Evolutionary conservation across 441 rosid species (phyloP).

Genomic region (Bocquillonia castaneifolia): DNA sequence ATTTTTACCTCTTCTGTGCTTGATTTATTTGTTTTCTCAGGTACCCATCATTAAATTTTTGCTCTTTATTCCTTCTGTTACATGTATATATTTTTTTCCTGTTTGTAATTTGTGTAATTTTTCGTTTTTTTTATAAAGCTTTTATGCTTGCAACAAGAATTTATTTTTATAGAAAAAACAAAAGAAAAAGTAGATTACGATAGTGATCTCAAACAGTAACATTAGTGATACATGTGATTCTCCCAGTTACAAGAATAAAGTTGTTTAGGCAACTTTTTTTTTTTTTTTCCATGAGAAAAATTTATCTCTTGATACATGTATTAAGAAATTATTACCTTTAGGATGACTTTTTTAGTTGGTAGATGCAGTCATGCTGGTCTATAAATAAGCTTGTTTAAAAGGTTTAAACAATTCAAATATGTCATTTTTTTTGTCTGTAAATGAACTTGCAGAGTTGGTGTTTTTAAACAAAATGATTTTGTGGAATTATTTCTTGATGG

Average conservation of each 20-base stretch:
- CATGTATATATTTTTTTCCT: too few species aligned
- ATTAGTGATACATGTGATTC: constrained; percentile 15
- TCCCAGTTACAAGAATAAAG: constrained; percentile 11
- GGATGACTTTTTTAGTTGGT: not conserved
- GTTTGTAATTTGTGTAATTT: too few species aligned
- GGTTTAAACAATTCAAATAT: not conserved
- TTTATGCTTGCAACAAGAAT: not conserved
- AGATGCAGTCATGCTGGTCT: constrained; percentile 16
- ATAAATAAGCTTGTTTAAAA: constrained; percentile 15
- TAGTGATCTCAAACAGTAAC: constrained; percentile 17
- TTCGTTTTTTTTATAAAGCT: too few species aligned
- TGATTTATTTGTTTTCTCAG: constrained; percentile 33
- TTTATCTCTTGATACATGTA: not conserved
- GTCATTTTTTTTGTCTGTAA: not conserved
- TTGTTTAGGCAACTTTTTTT: constrained; percentile 13
- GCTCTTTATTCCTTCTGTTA: not conserved
- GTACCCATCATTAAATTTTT: constrained; percentile 22
- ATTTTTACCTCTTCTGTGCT: constrained; percentile 23
- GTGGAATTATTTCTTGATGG: constrained; percentile 6
- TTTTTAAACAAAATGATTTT: constrained; percentile 1
- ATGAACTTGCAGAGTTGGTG: not conserved
- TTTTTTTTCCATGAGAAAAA: too few species aligned
- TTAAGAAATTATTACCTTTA: not conserved
- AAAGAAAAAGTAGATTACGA: not conserved
- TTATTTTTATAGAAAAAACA: not conserved